These are phyloP conservation scores for Yamadazyma membranifaciens DNA, from an alignment of 1,139 yeast species.

Conservation along the genomic window DNA sequence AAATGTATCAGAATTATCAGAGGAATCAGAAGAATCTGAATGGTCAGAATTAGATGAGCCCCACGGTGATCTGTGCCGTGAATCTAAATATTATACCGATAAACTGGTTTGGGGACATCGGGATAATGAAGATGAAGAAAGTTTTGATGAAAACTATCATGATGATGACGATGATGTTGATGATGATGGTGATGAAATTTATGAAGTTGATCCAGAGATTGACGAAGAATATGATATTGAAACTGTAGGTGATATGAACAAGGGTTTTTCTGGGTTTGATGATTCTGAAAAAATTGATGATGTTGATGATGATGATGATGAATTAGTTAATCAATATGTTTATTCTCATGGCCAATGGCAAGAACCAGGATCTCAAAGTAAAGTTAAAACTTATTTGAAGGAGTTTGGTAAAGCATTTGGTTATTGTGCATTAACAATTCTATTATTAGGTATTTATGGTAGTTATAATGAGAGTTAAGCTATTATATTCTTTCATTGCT, in stretches of 20 bases:
- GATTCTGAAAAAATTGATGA: not conserved
- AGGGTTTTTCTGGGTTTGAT: not conserved
- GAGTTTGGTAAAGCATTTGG: slow-evolving; percentile 36
- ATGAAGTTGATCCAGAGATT: slow-evolving; percentile 6
- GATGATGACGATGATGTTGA: not conserved
- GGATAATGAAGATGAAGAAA: not conserved
- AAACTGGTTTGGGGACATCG: not conserved
- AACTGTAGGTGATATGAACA: slow-evolving; percentile 1
- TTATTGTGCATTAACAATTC: slow-evolving; percentile 34
- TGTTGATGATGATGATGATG: not conserved
- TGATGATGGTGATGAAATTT: not conserved
- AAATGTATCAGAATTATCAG: too few relatives aligned
- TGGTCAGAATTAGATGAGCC: too few relatives aligned
- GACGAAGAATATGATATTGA: slow-evolving; percentile 1
- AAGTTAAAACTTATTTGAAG: slow-evolving; percentile 20
- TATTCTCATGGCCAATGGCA: slow-evolving; percentile 1
- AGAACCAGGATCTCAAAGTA: not conserved
- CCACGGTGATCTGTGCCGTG: too few relatives aligned
- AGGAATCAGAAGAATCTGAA: too few relatives aligned
- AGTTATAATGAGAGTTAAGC: slow-evolving; percentile 8
- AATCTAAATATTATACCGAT: too few relatives aligned
- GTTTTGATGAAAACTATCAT: too few relatives aligned
- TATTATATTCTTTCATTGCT: too few relatives aligned
- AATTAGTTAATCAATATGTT: not conserved
- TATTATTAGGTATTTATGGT: slow-evolving; percentile 43